Evolutionary conservation across 1,139 yeast species (phyloP).

Genomic region (Geotrichum reessii): DNA sequence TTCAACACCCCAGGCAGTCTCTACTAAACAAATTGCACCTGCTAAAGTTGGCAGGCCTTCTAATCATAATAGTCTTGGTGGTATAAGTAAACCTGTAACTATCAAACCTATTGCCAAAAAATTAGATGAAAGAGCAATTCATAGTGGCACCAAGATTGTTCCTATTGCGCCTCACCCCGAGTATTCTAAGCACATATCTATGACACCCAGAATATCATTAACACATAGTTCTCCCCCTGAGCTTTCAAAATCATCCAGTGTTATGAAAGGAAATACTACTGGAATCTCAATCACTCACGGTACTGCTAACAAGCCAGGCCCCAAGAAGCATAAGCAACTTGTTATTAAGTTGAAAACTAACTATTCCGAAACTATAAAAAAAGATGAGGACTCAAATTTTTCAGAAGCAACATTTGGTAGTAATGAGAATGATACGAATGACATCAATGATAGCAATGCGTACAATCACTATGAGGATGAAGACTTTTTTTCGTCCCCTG

Average conservation of each 20-base stretch:
- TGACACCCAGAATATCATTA: background rate
- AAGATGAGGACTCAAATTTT: background rate
- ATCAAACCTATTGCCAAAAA: background rate
- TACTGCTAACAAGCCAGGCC: background rate
- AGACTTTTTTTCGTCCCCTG: background rate
- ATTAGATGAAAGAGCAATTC: background rate
- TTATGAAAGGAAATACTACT: background rate
- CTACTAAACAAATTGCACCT: background rate
- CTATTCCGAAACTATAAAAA: conserved; percentile 1
- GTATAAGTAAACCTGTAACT: background rate
- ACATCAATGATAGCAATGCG: too few relatives aligned
- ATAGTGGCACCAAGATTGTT: background rate
- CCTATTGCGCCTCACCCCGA: background rate
- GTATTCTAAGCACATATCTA: background rate
- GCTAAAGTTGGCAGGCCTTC: background rate
- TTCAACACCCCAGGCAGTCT: background rate
- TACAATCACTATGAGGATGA: background rate
- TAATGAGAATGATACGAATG: background rate
- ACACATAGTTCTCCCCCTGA: background rate
- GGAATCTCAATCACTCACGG: background rate
- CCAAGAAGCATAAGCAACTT: conserved; percentile 6
- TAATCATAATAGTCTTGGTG: background rate
- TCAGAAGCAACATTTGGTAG: background rate
- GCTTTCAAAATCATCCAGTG: background rate
- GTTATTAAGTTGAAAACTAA: conserved; percentile 10